Evolutionary conservation across 1,139 yeast genomes (phyloP).

Genomic region (Trichomonascaceae sp.): DNA sequence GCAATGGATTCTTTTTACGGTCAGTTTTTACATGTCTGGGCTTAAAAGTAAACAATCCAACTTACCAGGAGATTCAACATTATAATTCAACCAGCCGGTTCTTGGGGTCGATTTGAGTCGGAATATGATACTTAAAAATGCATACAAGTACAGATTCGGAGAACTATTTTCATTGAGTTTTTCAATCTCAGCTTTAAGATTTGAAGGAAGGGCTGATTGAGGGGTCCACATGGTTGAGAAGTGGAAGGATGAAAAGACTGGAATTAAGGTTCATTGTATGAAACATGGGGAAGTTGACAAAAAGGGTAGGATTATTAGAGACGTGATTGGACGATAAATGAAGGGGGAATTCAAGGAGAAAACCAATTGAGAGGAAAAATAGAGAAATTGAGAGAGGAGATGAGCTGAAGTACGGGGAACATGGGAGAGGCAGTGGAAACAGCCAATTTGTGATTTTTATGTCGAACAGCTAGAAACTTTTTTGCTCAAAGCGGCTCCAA

Average conservation of each 20-base stretch:
- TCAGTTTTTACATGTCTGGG: neutral
- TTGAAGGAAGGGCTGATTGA: slow-evolving; percentile 49
- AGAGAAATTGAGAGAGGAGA: no score
- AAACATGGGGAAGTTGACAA: neutral
- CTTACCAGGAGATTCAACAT: slow-evolving; percentile 45
- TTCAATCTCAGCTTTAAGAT: slow-evolving; percentile 40
- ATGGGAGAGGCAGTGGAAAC: no score
- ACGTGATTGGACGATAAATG: neutral
- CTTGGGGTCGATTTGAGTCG: slow-evolving; percentile 73
- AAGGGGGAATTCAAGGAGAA: neutral
- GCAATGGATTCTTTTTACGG: slow-evolving; percentile 62
- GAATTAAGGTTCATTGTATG: neutral
- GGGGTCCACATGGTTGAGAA: slow-evolving; percentile 48
- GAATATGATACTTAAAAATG: slow-evolving; percentile 68
- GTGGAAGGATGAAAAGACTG: neutral
- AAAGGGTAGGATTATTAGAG: neutral
- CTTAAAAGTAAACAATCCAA: neutral
- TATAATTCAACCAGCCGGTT: slow-evolving; percentile 90
- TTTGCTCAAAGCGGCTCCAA: no score
- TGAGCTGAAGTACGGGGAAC: no score
- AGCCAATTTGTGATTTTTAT: no score
- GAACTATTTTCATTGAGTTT: slow-evolving; percentile 13
- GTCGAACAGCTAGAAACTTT: no score
- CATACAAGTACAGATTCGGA: slow-evolving; percentile 18
- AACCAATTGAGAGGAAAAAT: no score